Base-by-base conservation (phyloP, 768 basidiomycete genomes). In the Tricholoma terreum region DNA sequence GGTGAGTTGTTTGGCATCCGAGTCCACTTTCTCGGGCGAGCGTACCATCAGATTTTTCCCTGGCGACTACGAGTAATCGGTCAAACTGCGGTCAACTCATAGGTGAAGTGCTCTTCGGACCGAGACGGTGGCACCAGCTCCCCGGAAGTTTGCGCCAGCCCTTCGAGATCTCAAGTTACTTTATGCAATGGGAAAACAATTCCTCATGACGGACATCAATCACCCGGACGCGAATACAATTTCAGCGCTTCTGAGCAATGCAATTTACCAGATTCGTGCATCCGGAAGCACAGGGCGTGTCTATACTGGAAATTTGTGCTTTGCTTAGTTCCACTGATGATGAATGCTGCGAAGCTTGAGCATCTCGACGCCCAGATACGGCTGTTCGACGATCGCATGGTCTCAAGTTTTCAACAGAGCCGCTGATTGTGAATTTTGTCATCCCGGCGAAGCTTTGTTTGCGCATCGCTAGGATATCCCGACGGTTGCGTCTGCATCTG, bases 311-410 rank as follows among this genome's bases (percentile, higher is more conserved):
- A 75, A 82, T 77, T 61, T 65, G 78, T 66, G 55, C 59, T 9
- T 33, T 9, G 1, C 34, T 10, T 5, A n/a, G 31, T 30, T n/a
- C 34, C 19, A 9, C 24, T 27, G 24, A 27, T 27, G 15, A 15
- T 45, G 21, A 48, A 14, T 38, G 43, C 11, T 31, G 15, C 50
- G 52, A 63, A 84, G 82, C 71, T 83, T 55, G 73, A 77, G 58
- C 77, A 79, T 65, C 70, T 79, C 53, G 78, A 81, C 59, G 67
- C 69, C 46, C 83, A 84, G 65, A 71, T 82, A 17, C 73, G 77
- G 52, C 59, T 83, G 35, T 84, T 72, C 60, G 84, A 84, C 62
- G 62, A 67, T 50, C 74, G 81, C 52, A 71, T 63, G 52, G 70
- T 66, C n/a, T 57, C 67, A 66, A 24, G 67, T 68, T 27, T 80